Percentiles rank a stretch among this genome's conserved stretches.
These are phyloP conservation scores for Sclerotinia borealis DNA, from an alignment of 2,329 filamentous ascomycete species.

Conservation along the genomic window DNA sequence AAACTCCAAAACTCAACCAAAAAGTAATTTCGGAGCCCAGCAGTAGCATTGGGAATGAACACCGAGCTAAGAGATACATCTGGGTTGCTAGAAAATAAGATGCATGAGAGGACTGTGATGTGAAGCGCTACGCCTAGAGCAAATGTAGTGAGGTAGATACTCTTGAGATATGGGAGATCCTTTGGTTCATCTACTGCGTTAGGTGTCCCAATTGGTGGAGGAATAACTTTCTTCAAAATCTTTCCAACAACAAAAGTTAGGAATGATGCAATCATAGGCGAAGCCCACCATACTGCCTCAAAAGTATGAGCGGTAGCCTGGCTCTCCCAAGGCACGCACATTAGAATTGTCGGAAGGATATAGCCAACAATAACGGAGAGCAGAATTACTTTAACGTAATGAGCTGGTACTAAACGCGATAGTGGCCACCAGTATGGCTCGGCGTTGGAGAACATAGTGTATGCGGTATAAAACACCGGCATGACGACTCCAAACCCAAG, in stretches of 20 bases:
- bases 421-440: constrained; percentile 7
- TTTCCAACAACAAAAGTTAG: background rate
- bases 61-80: background rate
- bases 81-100: background rate
- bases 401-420: background rate
- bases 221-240: background rate
- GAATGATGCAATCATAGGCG: background rate
- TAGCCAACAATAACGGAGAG: background rate
- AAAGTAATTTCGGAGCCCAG: background rate
- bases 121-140: background rate
- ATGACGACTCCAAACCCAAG: background rate
- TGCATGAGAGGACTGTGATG: background rate
- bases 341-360: background rate
- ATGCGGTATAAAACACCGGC: background rate
- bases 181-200: background rate
- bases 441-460: background rate
- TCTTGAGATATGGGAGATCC: background rate
- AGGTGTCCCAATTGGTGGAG: background rate
- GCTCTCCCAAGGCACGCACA: background rate
- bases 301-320: background rate
- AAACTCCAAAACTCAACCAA: background rate
- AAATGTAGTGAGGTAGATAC: background rate
- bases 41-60: background rate
- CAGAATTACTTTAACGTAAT: background rate
- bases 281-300: background rate